Evolutionary conservation across 768 basidiomycete genomes (phyloP).

Genomic region (Trametes cubensis): DNA sequence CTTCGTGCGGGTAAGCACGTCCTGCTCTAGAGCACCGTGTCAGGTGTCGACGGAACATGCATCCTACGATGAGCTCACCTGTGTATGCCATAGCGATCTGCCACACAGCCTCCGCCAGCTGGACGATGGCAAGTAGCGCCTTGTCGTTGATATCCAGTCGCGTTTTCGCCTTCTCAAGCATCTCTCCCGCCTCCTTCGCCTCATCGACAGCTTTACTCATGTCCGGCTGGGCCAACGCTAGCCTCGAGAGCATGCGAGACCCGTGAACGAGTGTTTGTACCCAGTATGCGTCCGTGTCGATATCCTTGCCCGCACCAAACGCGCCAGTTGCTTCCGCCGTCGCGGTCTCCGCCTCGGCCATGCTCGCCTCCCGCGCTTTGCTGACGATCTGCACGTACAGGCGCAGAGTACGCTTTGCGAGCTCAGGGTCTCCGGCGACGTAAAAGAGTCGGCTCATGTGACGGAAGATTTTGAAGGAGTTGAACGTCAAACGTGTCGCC

Average conservation of each 20-base stretch:
- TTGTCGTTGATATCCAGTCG: slow-evolving; percentile 53
- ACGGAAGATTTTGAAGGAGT: slow-evolving; percentile 81
- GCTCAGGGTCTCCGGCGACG: slow-evolving; percentile 56
- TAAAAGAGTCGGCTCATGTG: slow-evolving; percentile 80
- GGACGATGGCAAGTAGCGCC: slow-evolving; percentile 59
- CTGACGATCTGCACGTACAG: slow-evolving; percentile 85
- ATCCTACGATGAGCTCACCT: slow-evolving; percentile 46
- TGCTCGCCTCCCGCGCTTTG: slow-evolving; percentile 73
- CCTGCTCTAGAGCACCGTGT: slow-evolving; percentile 53
- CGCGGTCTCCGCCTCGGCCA: slow-evolving; percentile 36
- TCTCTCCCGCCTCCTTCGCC: slow-evolving; percentile 59
- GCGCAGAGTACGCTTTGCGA: slow-evolving; percentile 74
- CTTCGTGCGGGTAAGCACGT: slow-evolving; percentile 59
- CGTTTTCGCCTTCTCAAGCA: slow-evolving; percentile 62
- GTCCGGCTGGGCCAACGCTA: slow-evolving; percentile 36
- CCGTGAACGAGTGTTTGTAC: slow-evolving; percentile 80
- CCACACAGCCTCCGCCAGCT: slow-evolving; percentile 75
- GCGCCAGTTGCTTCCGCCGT: slow-evolving; percentile 25
- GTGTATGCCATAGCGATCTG: slow-evolving; percentile 67
- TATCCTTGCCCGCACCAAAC: slow-evolving; percentile 37
- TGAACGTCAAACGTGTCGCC: slow-evolving; percentile 93
- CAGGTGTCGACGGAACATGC: not conserved
- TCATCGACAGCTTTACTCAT: slow-evolving; percentile 47
- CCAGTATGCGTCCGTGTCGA: slow-evolving; percentile 72
- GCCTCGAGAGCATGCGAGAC: slow-evolving; percentile 71